These are phyloP conservation scores for Globisporangium emineosum DNA, from an alignment of 352 stramenopile species.

Conservation along the genomic window DNA sequence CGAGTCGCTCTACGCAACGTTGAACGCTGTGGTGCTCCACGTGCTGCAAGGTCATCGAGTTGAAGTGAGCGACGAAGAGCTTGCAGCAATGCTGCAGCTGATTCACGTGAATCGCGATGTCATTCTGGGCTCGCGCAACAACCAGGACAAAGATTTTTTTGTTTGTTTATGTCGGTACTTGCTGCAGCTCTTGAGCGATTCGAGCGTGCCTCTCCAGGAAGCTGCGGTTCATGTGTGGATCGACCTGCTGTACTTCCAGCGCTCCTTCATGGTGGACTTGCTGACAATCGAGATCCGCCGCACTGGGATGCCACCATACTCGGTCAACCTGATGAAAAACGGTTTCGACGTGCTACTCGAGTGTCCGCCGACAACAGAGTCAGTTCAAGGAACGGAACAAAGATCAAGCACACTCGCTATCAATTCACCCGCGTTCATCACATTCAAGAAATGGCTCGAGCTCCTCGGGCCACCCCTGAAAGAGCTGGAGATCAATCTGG, in stretches of 20 bases:
- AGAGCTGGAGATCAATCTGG: slow-evolving; percentile 58
- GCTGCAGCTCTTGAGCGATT: slow-evolving; percentile 45
- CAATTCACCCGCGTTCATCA: slow-evolving; percentile 28
- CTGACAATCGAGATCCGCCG: slow-evolving; percentile 66
- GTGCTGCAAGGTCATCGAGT: slow-evolving; percentile 50
- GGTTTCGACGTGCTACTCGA: slow-evolving; percentile 65
- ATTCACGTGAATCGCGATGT: slow-evolving; percentile 59
- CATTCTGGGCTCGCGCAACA: slow-evolving; percentile 48
- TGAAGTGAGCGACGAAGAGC: slow-evolving; percentile 46
- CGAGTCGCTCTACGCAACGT: slow-evolving; percentile 42
- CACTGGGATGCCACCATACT: slow-evolving; percentile 45
- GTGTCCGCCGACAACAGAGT: slow-evolving; percentile 16
- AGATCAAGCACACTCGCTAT: slow-evolving; percentile 5
- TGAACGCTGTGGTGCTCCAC: slow-evolving; percentile 65
- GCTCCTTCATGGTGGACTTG: slow-evolving; percentile 42
- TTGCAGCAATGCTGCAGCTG: slow-evolving; percentile 50
- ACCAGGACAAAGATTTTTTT: slow-evolving; percentile 59
- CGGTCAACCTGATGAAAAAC: slow-evolving; percentile 78
- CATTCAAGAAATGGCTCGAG: slow-evolving; percentile 64
- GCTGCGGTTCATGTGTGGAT: slow-evolving; percentile 57
- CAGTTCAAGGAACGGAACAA: background rate
- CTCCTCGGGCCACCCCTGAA: slow-evolving; percentile 64
- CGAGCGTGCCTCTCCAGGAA: slow-evolving; percentile 42
- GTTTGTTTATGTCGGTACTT: slow-evolving; percentile 61
- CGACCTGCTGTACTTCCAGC: slow-evolving; percentile 65